These are phyloP conservation scores for Wickerhamiella cacticola DNA, from an alignment of 805 yeast species.

Conservation along the genomic window DNA sequence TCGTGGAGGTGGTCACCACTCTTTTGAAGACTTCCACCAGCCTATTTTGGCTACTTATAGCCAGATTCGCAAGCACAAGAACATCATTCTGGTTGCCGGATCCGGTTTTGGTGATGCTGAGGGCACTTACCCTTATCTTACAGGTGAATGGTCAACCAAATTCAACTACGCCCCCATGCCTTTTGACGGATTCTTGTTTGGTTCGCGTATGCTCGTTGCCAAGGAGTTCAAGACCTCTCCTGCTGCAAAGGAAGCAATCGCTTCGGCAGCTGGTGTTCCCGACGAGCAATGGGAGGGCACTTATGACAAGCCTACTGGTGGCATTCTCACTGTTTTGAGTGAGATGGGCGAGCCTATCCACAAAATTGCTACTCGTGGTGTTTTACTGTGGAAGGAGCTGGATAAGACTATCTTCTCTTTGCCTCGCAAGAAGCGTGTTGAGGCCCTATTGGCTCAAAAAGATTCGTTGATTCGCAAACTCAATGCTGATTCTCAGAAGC, in stretches of 20 bases:
- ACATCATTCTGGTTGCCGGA: slow-evolving; percentile 88
- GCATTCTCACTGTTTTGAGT: slow-evolving; percentile 87
- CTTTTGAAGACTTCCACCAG: slow-evolving; percentile 97
- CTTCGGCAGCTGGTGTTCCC: slow-evolving; percentile 77
- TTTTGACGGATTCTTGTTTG: slow-evolving; percentile 90
- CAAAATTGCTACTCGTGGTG: slow-evolving; percentile 97
- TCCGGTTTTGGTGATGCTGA: slow-evolving; percentile 97
- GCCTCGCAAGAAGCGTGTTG: slow-evolving; percentile 75
- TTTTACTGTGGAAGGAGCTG: slow-evolving; percentile 81
- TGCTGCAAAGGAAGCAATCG: slow-evolving; percentile 88
- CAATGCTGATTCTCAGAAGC: slow-evolving; percentile 93
- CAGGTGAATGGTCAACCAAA: slow-evolving; percentile 88
- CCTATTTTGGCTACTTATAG: slow-evolving; percentile 94
- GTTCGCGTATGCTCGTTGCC: slow-evolving; percentile 95
- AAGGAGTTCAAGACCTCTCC: slow-evolving; percentile 90
- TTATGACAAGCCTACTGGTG: slow-evolving; percentile 92
- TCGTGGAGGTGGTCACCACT: slow-evolving; percentile 99
- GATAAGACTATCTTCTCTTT: slow-evolving; percentile 85
- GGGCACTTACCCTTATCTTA: slow-evolving; percentile 93
- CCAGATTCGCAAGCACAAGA: slow-evolving; percentile 79
- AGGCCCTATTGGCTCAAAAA: slow-evolving; percentile 69
- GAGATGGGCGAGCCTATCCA: slow-evolving; percentile 99
- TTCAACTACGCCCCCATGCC: slow-evolving; percentile 97
- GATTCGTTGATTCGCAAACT: slow-evolving; percentile 73
- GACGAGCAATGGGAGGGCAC: slow-evolving; percentile 89